Conservation (phyloP, 306 rosid species). For the Alnus rubra region DNA sequence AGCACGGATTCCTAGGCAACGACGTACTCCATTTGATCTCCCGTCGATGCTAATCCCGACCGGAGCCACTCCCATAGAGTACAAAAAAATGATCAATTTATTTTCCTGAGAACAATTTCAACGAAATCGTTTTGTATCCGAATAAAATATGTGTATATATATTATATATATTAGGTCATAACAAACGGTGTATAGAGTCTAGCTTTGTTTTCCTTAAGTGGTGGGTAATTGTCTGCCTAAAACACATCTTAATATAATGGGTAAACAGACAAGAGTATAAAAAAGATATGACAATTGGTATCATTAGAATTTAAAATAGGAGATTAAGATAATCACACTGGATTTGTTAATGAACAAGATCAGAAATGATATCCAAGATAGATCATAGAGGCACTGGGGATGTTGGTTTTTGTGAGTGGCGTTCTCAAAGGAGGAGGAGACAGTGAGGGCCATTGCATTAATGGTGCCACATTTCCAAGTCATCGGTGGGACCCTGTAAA, state of each 20-base stretch:
- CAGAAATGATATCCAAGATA: conserved; percentile 62
- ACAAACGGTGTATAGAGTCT: no score
- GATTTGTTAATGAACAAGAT: conserved; percentile 40
- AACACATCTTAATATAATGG: conserved; percentile 17
- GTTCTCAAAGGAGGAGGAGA: conserved; percentile 32
- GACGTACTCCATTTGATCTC: no score
- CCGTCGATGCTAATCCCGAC: no score
- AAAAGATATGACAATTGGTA: conserved; percentile 26
- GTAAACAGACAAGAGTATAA: conserved; percentile 10
- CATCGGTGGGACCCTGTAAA: conserved; percentile 38
- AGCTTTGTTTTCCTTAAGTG: background rate
- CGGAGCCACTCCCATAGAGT: no score
- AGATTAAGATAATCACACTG: conserved; percentile 36
- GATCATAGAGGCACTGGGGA: conserved; percentile 70
- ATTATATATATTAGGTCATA: no score
- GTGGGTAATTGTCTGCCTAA: background rate
- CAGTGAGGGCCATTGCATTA: conserved; percentile 49
- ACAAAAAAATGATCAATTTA: no score
- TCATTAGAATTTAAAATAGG: conserved; percentile 26
- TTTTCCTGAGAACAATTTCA: no score
- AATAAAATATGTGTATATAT: no score
- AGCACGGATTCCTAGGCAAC: no score
- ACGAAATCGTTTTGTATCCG: no score
- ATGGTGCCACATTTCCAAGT: conserved; percentile 61
- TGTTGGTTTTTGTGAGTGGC: conserved; percentile 59